Base-by-base conservation (phyloP, 2,329 filamentous ascomycete species). In the Diaporthe capsici region DNA sequence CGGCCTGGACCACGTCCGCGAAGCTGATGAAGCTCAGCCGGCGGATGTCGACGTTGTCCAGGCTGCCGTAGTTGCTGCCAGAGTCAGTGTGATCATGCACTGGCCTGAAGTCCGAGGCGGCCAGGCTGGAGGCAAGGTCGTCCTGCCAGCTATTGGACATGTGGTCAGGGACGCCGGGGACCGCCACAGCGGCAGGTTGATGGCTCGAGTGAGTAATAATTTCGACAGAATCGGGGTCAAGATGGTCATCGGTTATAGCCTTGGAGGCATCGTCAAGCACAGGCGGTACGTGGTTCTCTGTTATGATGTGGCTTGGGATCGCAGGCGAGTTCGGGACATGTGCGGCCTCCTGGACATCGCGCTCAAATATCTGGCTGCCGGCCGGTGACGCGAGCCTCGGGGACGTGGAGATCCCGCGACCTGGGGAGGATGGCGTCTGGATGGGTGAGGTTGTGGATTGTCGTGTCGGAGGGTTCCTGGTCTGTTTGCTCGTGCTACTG, bases 1-100 rank as follows among this genome's bases (percentile, higher is more conserved):
- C 94, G 47, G 93, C 90, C 82, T 98, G 95, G 55, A 98, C 95
- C 13, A 98, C 95, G 81, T 98, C 96, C 77, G 96, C 96, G 84
- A 98, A 98, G 10, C 95, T 98, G 82, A 98, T 98, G 86, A 98
- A 98, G 83, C 94, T 97, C 77, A 98, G 86, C 31, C 96, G 92
- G 61, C 95, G 92, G 25, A 97, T 91, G 80, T 98, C 96, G 53
- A 89, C 58, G 44, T 72, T 90, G 81, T 98, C 95, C 77, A 96
- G 87, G 61, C 93, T 92, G 44, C 93, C 94, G 83, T 96, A 96
- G 82, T 92, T 95, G 75, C 96, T 94, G 81, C 76, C 81, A 80
- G 67, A 82, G 71, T 71, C 71, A 61, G 79, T 77, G 51, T 77
- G 87, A n/a, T 84, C 85, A 65, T 92, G 91, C 22, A 87, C 86